Evolutionary conservation across 768 basidiomycete species (phyloP).

Genomic region (Pleurotus djamor): DNA sequence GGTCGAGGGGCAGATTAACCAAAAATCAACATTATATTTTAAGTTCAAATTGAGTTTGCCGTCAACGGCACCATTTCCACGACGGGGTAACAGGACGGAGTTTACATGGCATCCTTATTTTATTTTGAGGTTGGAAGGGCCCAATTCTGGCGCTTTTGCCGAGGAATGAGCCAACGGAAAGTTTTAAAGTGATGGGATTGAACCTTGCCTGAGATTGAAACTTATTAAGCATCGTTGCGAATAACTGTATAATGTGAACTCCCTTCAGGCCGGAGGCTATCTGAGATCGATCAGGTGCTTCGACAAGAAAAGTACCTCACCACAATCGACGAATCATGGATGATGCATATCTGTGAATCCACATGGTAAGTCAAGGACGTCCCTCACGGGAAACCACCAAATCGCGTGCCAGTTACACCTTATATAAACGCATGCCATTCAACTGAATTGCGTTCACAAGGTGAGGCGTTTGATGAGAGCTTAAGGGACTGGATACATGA

Average conservation of each 20-base stretch:
- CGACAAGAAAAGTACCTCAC: constrained; percentile 5
- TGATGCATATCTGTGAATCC: constrained; percentile 7
- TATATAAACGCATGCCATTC: constrained; percentile 3
- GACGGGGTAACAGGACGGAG: constrained; percentile 5
- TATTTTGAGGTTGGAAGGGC: neutral
- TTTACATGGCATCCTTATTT: constrained; percentile 2
- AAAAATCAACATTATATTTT: constrained; percentile 7
- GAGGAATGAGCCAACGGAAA: constrained; percentile 8
- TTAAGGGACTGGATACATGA: constrained; percentile 3
- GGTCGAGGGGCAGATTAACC: constrained; percentile 8
- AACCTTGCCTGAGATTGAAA: constrained; percentile 8
- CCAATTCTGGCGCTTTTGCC: neutral
- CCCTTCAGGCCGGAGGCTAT: constrained; percentile 4
- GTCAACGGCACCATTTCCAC: constrained; percentile 8
- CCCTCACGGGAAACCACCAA: constrained; percentile 7
- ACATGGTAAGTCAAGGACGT: neutral
- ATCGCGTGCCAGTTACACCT: constrained; percentile 4
- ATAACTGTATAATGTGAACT: neutral
- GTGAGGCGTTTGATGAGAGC: constrained; percentile 2
- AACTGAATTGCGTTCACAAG: neutral
- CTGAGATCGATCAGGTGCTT: constrained; percentile 8
- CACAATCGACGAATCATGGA: constrained; percentile 7
- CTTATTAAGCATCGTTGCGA: constrained; percentile 5
- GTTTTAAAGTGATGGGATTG: constrained; percentile 8
- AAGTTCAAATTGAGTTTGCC: constrained; percentile 10